Percentiles rank a stretch among this genome's conserved stretches.
These are phyloP conservation scores for Phytophthora pistaciae DNA, from an alignment of 352 stramenopile genomes.

Conservation along the genomic window DNA sequence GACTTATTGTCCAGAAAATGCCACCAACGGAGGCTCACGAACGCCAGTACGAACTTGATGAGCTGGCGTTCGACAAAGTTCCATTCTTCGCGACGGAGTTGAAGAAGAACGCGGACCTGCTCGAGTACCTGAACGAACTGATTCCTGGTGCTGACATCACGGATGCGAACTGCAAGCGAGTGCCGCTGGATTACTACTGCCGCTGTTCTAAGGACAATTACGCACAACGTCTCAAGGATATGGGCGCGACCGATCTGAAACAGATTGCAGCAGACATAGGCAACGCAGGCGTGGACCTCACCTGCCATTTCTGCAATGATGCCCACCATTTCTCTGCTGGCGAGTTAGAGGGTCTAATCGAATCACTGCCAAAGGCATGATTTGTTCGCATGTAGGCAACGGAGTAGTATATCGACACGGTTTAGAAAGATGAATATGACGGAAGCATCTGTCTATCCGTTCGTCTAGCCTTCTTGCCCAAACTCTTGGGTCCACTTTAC, in stretches of 20 bases:
- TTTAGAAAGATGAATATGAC: slow-evolving; percentile 33
- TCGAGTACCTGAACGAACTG: slow-evolving; percentile 81
- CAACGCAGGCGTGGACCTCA: slow-evolving; percentile 71
- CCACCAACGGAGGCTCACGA: slow-evolving; percentile 61
- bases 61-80: slow-evolving; percentile 67
- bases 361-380: slow-evolving; percentile 39
- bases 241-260: slow-evolving; percentile 58
- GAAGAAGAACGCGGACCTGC: slow-evolving; percentile 60
- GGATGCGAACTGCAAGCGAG: slow-evolving; percentile 58
- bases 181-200: slow-evolving; percentile 87
- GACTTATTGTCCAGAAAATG: slow-evolving; percentile 89
- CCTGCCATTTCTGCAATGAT: slow-evolving; percentile 90
- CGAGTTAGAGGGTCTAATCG: slow-evolving; percentile 54
- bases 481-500: slow-evolving; percentile 99
- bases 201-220: slow-evolving; percentile 85
- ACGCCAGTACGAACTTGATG: slow-evolving; percentile 67
- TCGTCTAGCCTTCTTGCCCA: slow-evolving; percentile 96
- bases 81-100: slow-evolving; percentile 57
- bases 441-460: slow-evolving; percentile 33
- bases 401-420: slow-evolving; percentile 37
- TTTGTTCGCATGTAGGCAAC: slow-evolving; percentile 10
- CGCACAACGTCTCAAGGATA: slow-evolving; percentile 53
- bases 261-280: slow-evolving; percentile 59
- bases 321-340: slow-evolving; percentile 66
- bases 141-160: slow-evolving; percentile 76